Evolutionary conservation across 768 basidiomycete species (phyloP).

Genomic region (Rhodotorula sphaerocarpa): DNA sequence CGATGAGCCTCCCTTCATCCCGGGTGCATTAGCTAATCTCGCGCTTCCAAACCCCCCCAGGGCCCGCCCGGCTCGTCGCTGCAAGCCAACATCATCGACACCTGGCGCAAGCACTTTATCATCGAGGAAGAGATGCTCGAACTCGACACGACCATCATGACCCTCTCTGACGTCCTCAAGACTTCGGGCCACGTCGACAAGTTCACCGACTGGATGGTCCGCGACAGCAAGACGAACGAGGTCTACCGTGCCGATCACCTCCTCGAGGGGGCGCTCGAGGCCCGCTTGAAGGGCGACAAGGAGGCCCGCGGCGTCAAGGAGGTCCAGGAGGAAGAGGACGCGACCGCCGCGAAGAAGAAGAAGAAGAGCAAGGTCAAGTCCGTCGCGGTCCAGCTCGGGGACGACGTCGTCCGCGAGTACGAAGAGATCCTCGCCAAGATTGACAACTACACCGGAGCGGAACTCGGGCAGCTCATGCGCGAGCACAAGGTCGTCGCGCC

Average conservation of each 20-base stretch:
- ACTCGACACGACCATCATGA: constrained; percentile 97
- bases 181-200: constrained; percentile 95
- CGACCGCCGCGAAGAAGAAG: constrained; percentile 65
- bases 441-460: constrained; percentile 60
- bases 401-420: constrained; percentile 66
- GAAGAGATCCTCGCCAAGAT: constrained; percentile 77
- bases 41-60: background rate
- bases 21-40: background rate
- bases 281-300: constrained; percentile 76
- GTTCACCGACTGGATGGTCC: constrained; percentile 93
- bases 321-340: constrained; percentile 52
- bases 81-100: constrained; percentile 90
- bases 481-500: constrained; percentile 54
- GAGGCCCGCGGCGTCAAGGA: constrained; percentile 71
- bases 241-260: constrained; percentile 48
- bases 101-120: constrained; percentile 98
- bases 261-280: constrained; percentile 59
- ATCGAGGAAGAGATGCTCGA: constrained; percentile 97
- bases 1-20: no score
- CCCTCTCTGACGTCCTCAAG: constrained; percentile 86
- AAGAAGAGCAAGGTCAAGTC: constrained; percentile 55
- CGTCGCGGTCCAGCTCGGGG: constrained; percentile 62
- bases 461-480: constrained; percentile 2
- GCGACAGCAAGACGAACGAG: constrained; percentile 53
- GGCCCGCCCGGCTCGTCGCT: constrained; percentile 91